Base-by-base conservation (phyloP, 495 filamentous ascomycete genomes). In the Annulohypoxylon nitens region DNA sequence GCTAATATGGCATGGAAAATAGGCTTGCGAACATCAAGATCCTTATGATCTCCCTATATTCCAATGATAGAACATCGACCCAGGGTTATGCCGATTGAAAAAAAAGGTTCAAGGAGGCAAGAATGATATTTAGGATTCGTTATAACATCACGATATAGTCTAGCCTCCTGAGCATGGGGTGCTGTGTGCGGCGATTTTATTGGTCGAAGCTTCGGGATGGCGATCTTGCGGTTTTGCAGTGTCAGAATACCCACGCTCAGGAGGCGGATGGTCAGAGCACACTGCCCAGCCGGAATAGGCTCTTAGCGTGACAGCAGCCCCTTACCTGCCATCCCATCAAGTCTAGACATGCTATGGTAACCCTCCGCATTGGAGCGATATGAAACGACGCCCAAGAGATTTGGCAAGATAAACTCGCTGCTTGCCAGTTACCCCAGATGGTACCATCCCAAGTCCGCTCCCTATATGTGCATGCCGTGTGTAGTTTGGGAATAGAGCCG, bases 171-270 rank as follows among this genome's bases (percentile, higher is more conserved):
- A 37, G 20, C 20, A 60, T 43, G 37, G 16, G n/a, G 6, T 20
- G 12, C 47, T 36, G 16, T 16, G 25, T 61, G 48, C 25, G 8
- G 16, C 11, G 2, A 60, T 37, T 33, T 20, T 8, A 62, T 74
- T 67, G 67, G 59, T 54, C 11, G 43, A 64, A 37, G 8, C 37
- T 48, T 67, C 72, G 68, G 75, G 50, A 75, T 51, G 75, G 23
- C 65, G 75, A 77, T 77, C 75, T 73, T 25, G 75, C 72, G 69
- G 65, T 59, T 71, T 75, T 66, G 45, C 26, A 18, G 69, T 77
- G 43, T 72, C 69, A 61, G 72, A 61, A 57, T 61, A 47, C 48
- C 64, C 48, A 53, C 23, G 33, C 30, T 67, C 55, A 66, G 68
- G 61, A 63, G 55, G 30, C 18, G 45, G 18, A 59, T 4, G 34